Evolutionary conservation across 257 asterid species (phyloP), one percentile per base, ranked within the genome.

Genomic region (Coffea canephora): DNA sequence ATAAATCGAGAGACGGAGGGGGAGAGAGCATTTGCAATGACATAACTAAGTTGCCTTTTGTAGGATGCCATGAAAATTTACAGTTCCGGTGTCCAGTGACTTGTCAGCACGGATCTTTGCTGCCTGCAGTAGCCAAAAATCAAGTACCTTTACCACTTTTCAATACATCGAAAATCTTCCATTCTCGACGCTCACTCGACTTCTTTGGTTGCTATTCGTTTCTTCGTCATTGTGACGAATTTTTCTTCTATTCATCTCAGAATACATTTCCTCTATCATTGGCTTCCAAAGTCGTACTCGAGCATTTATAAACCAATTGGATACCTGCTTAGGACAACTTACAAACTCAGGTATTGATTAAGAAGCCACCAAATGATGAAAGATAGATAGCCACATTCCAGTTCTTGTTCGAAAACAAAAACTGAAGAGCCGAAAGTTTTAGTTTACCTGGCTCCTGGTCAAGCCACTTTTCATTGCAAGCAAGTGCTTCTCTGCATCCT

Each of bases 211-310:
- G 55, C 83, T 81, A 14, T 84, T 81, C 31, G 31, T 71, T 69
- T 81, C 90, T 73, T 87, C 92, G n/a, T 87, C 83, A 41, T 74
- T 82, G 54, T 79, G 82, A 0, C 72, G 85, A 71, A 79, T 79
- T 78, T 83, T 90, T 76, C 96, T 86, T 77, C 90, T 80, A 78
- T 88, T 91, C 93, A 92, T 91, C 88, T 94, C 98, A 0, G 93
- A 91, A 68, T 89, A 92, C 98, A 92, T 92, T 80, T 94, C 98
- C 88, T 94, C 98, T 39, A 94, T 92, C 97, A 94, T 88, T 14
- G 98, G 98, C 77, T 94, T 94, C 98, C 98, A 94, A 8, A 94
- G 91, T 14, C 97, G 91, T 50, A 94, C 98, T 8, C 97, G 89
- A 2, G 98, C 98, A 81, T 94, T 94, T 84, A 94, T 94, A 67